A percentile compares a stretch with the other conserved stretches of the same genome.
Conservation (phyloP, 768 basidiomycete species). For the Boletus speciosus region DNA sequence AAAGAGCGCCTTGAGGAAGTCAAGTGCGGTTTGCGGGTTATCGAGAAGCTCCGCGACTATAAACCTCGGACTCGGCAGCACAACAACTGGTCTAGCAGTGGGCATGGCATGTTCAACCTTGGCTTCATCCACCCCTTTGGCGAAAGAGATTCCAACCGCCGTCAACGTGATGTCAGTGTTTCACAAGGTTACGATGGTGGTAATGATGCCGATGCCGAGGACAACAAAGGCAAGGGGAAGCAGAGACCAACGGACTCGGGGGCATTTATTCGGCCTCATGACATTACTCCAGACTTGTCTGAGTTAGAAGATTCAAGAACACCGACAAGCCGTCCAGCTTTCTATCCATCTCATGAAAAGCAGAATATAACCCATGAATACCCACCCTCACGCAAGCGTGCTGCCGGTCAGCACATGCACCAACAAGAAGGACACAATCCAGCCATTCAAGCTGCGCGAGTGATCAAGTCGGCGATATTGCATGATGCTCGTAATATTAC, state of each 20-base stretch:
- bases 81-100: slow-evolving; percentile 31
- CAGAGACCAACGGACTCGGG: slow-evolving; percentile 9
- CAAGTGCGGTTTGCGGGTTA: slow-evolving; percentile 47
- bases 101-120: slow-evolving; percentile 41
- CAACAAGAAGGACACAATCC: slow-evolving; percentile 37
- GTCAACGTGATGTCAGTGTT: slow-evolving; percentile 26
- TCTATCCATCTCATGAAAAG: slow-evolving; percentile 5
- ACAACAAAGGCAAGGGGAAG: slow-evolving; percentile 32
- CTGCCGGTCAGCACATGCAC: slow-evolving; percentile 16
- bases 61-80: slow-evolving; percentile 43
- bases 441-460: slow-evolving; percentile 57
- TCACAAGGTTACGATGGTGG: slow-evolving; percentile 26
- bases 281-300: slow-evolving; percentile 4
- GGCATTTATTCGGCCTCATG: slow-evolving; percentile 1
- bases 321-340: slow-evolving; percentile 2
- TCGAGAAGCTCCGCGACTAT: slow-evolving; percentile 67
- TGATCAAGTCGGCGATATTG: slow-evolving; percentile 62
- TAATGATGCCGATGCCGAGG: slow-evolving; percentile 31
- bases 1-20: slow-evolving; percentile 66
- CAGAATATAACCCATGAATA: slow-evolving; percentile 33
- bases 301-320: slow-evolving; percentile 10
- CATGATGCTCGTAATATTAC: slow-evolving; percentile 74
- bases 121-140: slow-evolving; percentile 34
- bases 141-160: slow-evolving; percentile 42
- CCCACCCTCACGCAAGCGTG: slow-evolving; percentile 33